Evolutionary conservation across 2,329 filamentous ascomycete genomes (phyloP).

Genomic region (Pseudogymnoascus sp.): DNA sequence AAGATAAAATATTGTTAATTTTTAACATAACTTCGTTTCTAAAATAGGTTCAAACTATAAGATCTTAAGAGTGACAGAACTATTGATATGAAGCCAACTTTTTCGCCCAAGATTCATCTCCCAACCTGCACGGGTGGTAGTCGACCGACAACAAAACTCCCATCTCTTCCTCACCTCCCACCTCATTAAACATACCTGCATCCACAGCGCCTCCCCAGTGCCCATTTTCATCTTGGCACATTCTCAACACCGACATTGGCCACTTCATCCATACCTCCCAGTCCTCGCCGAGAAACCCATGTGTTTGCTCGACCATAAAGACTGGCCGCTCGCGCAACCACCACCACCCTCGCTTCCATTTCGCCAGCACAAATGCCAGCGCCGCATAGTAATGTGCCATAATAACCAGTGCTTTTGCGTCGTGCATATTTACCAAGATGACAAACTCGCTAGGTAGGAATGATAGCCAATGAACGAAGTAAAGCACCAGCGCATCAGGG

Average conservation of each 20-base stretch:
- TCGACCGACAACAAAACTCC: neutral
- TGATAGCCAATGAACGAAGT: slow-evolving; percentile 19
- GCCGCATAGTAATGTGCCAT: slow-evolving; percentile 19
- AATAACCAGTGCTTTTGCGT: slow-evolving; percentile 16
- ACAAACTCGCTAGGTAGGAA: slow-evolving; percentile 15
- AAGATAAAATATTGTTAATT: neutral
- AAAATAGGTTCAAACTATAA: neutral
- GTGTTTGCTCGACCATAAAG: slow-evolving; percentile 18
- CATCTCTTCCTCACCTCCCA: neutral
- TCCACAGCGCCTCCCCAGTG: neutral
- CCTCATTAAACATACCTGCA: neutral
- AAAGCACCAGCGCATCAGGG: slow-evolving; percentile 14
- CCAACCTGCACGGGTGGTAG: slow-evolving; percentile 1
- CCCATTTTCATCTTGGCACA: neutral
- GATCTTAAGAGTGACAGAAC: neutral
- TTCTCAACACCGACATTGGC: slow-evolving; percentile 8
- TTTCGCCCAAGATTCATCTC: neutral
- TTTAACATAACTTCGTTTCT: neutral
- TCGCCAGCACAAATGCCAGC: slow-evolving; percentile 13
- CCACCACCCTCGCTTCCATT: slow-evolving; percentile 14
- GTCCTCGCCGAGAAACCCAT: slow-evolving; percentile 11
- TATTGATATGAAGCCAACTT: neutral
- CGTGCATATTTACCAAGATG: slow-evolving; percentile 12
- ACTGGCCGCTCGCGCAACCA: slow-evolving; percentile 18
- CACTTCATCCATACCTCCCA: slow-evolving; percentile 19